Conservation (phyloP, 202 grass and related monocot species). For the Hordeum pubiflorum region DNA sequence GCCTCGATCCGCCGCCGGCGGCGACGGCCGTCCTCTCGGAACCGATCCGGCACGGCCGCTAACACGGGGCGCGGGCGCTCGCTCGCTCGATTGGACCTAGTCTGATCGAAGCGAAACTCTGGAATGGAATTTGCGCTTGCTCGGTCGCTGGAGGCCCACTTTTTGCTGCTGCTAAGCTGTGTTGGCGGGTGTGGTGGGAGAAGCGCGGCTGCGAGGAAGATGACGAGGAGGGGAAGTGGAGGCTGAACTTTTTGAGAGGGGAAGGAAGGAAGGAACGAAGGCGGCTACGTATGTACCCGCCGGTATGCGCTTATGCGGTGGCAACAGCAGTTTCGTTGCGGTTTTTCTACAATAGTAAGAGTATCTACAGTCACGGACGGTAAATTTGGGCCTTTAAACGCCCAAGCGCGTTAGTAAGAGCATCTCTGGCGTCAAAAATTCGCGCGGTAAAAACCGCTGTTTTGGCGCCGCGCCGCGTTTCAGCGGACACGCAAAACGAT, state of each 20-base stretch:
- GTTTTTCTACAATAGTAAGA: neutral
- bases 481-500: too few species aligned
- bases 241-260: neutral
- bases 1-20: slow-evolving; percentile 3
- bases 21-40: neutral
- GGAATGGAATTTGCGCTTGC: neutral
- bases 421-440: too few species aligned
- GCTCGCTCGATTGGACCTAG: neutral
- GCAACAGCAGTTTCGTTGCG: neutral
- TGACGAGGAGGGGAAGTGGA: neutral
- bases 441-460: too few species aligned
- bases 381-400: too few species aligned
- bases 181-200: slow-evolving; percentile 9
- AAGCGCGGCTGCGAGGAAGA: slow-evolving; percentile 31
- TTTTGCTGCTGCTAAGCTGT: neutral
- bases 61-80: neutral
- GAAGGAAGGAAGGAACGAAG: neutral
- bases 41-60: neutral
- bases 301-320: neutral
- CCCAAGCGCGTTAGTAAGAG: too few species aligned
- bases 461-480: too few species aligned
- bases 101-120: slow-evolving; percentile 1
- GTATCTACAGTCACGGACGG: too few species aligned
- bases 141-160: neutral
- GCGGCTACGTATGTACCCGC: neutral